phyloP scores from a whole-genome alignment of 441 rosid genomes.

The Bocquillonia castaneifolia region DNA sequence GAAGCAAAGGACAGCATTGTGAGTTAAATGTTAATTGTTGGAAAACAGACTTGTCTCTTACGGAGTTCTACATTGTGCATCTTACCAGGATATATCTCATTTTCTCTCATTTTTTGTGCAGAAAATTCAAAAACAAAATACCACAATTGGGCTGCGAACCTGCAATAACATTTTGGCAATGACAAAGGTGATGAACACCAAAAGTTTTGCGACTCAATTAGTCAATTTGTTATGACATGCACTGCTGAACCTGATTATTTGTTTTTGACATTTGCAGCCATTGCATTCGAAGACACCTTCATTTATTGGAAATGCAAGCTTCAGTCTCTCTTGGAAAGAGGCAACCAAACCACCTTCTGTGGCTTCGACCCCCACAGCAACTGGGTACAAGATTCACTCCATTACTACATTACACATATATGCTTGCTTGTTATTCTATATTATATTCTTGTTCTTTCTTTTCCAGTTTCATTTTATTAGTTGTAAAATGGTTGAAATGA shows the following conservation, averaged over 20 bases:
- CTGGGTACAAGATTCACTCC: constrained; percentile 45
- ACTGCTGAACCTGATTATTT: constrained; percentile 10
- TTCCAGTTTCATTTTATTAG: neutral
- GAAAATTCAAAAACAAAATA: constrained; percentile 85
- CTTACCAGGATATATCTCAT: constrained; percentile 8
- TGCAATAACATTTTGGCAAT: constrained; percentile 95
- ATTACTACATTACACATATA: neutral
- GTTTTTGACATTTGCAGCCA: constrained; percentile 44
- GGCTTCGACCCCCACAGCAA: constrained; percentile 39
- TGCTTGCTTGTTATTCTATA: neutral
- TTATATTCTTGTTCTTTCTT: neutral
- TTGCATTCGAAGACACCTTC: constrained; percentile 83
- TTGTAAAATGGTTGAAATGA: no score
- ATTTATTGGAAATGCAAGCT: constrained; percentile 78
- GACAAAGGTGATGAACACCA: constrained; percentile 64
- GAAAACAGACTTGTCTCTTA: neutral
- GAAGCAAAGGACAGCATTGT: constrained; percentile 78
- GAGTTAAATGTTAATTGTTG: constrained; percentile 40
- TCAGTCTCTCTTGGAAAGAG: constrained; percentile 94
- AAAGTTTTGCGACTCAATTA: neutral
- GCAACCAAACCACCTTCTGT: constrained; percentile 53
- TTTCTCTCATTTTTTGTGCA: constrained; percentile 25
- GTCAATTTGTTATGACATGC: constrained; percentile 5
- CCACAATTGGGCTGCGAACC: constrained; percentile 83
- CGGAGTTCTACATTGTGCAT: constrained; percentile 3